Evolutionary conservation across 2,329 filamentous ascomycete species (phyloP).

Genomic region (Aspergillus neoniger): DNA sequence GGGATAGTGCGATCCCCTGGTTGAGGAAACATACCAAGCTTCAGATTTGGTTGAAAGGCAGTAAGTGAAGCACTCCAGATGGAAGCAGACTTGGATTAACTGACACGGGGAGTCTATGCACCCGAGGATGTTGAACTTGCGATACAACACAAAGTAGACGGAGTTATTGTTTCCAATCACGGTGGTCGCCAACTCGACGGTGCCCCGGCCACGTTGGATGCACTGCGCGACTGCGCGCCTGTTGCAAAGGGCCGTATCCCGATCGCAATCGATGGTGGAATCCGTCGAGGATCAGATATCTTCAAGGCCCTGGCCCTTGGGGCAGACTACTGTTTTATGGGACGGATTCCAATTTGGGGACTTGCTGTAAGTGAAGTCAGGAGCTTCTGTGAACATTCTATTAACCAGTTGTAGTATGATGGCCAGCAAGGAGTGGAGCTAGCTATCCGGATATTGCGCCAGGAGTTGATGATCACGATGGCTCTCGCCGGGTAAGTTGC

Average conservation of each 20-base stretch:
- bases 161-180: slow-evolving; percentile 43
- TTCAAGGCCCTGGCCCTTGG: slow-evolving; percentile 42
- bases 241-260: slow-evolving; percentile 35
- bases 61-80: slow-evolving; percentile 11
- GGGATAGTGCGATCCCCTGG: slow-evolving; percentile 55
- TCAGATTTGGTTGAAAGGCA: slow-evolving; percentile 41
- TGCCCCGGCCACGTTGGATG: slow-evolving; percentile 41
- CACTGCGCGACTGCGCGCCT: slow-evolving; percentile 30
- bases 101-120: slow-evolving; percentile 23
- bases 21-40: slow-evolving; percentile 51
- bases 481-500: slow-evolving; percentile 32
- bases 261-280: slow-evolving; percentile 38
- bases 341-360: slow-evolving; percentile 38
- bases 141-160: slow-evolving; percentile 37
- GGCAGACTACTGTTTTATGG: slow-evolving; percentile 35
- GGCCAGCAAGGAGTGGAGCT: slow-evolving; percentile 40
- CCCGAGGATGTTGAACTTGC: slow-evolving; percentile 41
- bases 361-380: slow-evolving; percentile 27
- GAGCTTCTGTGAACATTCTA: too few species aligned
- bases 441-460: slow-evolving; percentile 33
- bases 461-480: slow-evolving; percentile 38
- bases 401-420: slow-evolving; percentile 28
- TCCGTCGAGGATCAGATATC: slow-evolving; percentile 39
- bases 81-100: not conserved
- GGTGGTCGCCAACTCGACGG: slow-evolving; percentile 44